Percentiles rank a stretch among this genome's conserved stretches.
phyloP scores from a whole-genome alignment of 495 filamentous ascomycete species.

The Lindgomyces ingoldianus region DNA sequence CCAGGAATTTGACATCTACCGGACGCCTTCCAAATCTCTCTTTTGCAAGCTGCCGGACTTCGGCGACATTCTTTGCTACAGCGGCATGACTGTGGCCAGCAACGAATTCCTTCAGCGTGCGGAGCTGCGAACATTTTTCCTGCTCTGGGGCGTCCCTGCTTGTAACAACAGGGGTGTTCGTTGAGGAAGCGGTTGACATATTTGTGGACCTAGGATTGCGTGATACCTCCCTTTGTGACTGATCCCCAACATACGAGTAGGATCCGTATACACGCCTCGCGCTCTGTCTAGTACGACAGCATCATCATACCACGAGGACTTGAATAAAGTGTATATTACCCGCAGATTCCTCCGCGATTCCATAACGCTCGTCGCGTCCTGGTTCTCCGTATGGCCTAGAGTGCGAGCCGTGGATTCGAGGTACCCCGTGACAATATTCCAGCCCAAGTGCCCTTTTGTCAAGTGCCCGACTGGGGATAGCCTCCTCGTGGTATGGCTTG shows the following conservation, averaged over 20 bases:
- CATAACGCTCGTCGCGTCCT: constrained; percentile 69
- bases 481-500: constrained; percentile 57
- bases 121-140: constrained; percentile 60
- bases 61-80: constrained; percentile 43
- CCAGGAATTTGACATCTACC: constrained; percentile 56
- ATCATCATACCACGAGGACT: constrained; percentile 69
- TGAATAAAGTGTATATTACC: constrained; percentile 69
- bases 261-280: constrained; percentile 61
- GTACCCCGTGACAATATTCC: constrained; percentile 72
- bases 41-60: constrained; percentile 53
- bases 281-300: constrained; percentile 60
- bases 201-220: constrained; percentile 63
- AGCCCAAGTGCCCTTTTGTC: constrained; percentile 64
- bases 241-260: constrained; percentile 60
- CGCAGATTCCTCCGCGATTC: constrained; percentile 66
- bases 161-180: constrained; percentile 66
- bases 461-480: constrained; percentile 71
- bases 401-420: constrained; percentile 68
- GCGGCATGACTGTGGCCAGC: constrained; percentile 22
- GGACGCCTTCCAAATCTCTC: constrained; percentile 49
- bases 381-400: constrained; percentile 55
- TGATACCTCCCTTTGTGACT: constrained; percentile 69
- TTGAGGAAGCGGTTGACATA: constrained; percentile 63
- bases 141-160: constrained; percentile 60
- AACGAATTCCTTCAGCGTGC: constrained; percentile 61